A percentile compares a stretch with the other conserved stretches of the same genome.
phyloP scores from a whole-genome alignment of 2,329 filamentous ascomycete species.

The Bisporella sp. region DNA sequence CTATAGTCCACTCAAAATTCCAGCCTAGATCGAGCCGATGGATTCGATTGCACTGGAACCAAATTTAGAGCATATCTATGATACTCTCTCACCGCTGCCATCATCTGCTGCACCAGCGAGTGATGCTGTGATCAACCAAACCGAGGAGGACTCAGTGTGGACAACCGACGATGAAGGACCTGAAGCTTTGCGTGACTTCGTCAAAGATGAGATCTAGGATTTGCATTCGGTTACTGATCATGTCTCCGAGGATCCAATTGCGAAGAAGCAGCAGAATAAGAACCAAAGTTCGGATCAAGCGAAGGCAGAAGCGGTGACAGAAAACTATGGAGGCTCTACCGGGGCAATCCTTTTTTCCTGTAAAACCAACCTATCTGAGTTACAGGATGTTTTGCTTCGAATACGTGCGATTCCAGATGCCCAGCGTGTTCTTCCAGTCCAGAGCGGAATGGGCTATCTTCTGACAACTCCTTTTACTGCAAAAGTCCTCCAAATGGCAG shows the following conservation, averaged over 20 bases:
- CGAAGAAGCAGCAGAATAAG: background rate
- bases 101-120: background rate
- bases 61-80: background rate
- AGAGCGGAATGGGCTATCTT: too few relatives aligned
- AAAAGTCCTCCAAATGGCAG: too few relatives aligned
- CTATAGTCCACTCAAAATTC: background rate
- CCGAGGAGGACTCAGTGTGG: background rate
- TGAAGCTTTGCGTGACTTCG: too few relatives aligned
- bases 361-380: background rate
- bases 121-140: background rate
- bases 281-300: background rate
- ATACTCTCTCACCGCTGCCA: background rate
- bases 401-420: too few relatives aligned
- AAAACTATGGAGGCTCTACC: background rate
- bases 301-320: background rate
- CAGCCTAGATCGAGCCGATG: background rate
- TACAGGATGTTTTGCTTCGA: too few relatives aligned
- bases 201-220: background rate
- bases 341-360: background rate
- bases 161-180: too few relatives aligned
- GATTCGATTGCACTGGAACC: background rate
- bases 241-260: background rate
- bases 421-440: too few relatives aligned
- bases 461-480: too few relatives aligned
- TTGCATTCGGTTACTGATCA: background rate